Conservation (phyloP, 805 yeast genomes). For the Kregervanrija delftensis region DNA sequence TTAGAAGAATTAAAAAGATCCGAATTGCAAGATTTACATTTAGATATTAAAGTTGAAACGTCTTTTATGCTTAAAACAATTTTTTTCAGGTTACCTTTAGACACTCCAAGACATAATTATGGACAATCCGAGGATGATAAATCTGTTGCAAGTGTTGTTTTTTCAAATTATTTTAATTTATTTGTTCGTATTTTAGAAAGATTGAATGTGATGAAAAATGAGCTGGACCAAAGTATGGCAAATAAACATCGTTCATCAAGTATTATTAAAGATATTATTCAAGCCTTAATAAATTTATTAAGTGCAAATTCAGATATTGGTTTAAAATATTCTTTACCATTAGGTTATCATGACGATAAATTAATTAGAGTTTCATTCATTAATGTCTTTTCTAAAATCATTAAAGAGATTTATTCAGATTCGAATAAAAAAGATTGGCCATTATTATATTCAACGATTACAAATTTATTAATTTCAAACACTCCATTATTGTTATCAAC, state of each 20-base stretch:
- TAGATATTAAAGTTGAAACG: conserved; percentile 38
- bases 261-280: conserved; percentile 57
- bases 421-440: conserved; percentile 8
- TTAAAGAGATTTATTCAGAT: conserved; percentile 24
- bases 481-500: conserved; percentile 43
- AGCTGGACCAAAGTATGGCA: conserved; percentile 13
- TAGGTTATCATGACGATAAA: conserved; percentile 66
- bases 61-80: conserved; percentile 51
- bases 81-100: conserved; percentile 51
- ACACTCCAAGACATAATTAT: conserved; percentile 46
- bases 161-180: conserved; percentile 61
- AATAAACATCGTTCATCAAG: conserved; percentile 46
- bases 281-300: conserved; percentile 60
- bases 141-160: conserved; percentile 40
- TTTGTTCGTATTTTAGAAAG: conserved; percentile 49
- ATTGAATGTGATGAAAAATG: conserved; percentile 22
- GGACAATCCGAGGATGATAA: conserved; percentile 16
- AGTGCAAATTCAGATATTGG: conserved; percentile 75
- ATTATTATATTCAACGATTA: conserved; percentile 6
- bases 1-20: conserved; percentile 15
- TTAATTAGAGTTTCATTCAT: conserved; percentile 66
- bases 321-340: conserved; percentile 63
- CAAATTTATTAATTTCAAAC: conserved; percentile 19
- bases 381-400: conserved; percentile 68
- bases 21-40: conserved; percentile 23